phyloP scores from a whole-genome alignment of 768 basidiomycete genomes.

The Boletus insuetus region DNA sequence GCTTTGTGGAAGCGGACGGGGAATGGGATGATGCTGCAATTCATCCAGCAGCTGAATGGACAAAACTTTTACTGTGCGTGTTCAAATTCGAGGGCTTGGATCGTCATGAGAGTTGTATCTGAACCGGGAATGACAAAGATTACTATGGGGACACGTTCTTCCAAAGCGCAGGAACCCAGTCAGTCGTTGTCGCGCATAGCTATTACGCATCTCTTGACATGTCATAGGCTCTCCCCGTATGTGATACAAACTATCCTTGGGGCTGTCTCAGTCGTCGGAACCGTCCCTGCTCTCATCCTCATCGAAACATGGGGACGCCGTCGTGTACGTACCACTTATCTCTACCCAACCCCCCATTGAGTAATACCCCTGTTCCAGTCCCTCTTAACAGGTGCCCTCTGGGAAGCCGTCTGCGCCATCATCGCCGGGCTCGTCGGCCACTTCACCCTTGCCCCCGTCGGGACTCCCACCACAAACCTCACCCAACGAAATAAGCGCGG shows the following conservation, averaged over 20 bases:
- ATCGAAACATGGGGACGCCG: conserved; percentile 78
- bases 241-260: conserved; percentile 72
- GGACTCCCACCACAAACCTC: conserved; percentile 44
- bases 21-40: conserved; percentile 16
- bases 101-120: background rate
- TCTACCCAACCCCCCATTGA: conserved; percentile 21
- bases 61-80: conserved; percentile 19
- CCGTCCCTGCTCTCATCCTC: conserved; percentile 61
- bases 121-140: conserved; percentile 1
- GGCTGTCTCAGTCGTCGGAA: conserved; percentile 69
- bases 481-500: conserved; percentile 50
- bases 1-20: conserved; percentile 18
- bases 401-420: conserved; percentile 58
- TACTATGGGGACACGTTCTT: conserved; percentile 19
- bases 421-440: conserved; percentile 74
- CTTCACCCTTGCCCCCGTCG: conserved; percentile 55
- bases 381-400: conserved; percentile 42
- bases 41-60: conserved; percentile 16
- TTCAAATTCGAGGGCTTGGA: background rate
- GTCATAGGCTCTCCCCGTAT: conserved; percentile 54
- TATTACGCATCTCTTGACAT: background rate
- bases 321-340: conserved; percentile 36
- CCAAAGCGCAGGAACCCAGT: conserved; percentile 63
- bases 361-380: background rate
- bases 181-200: conserved; percentile 13